These are phyloP conservation scores for Ascochyta pisi DNA, from an alignment of 2,329 filamentous ascomycete genomes.

Conservation along the genomic window DNA sequence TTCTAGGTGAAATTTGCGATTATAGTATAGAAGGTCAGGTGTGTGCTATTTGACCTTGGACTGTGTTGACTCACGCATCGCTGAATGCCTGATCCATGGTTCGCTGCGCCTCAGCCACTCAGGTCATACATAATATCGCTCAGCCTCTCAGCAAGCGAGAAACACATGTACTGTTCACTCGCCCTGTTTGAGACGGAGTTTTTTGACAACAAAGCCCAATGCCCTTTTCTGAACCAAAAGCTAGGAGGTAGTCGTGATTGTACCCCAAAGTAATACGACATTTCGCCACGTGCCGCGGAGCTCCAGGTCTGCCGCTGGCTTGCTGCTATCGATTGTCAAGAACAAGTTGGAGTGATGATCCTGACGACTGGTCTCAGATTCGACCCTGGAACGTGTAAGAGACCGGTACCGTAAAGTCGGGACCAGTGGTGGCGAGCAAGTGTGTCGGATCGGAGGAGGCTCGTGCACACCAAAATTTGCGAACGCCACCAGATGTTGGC, in stretches of 20 bases:
- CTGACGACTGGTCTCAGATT: neutral
- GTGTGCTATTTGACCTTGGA: neutral
- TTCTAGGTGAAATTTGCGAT: neutral
- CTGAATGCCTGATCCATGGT: neutral
- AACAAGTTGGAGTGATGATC: neutral
- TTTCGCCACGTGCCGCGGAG: neutral
- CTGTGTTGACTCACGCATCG: slow-evolving; percentile 3
- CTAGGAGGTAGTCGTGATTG: neutral
- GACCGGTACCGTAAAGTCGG: neutral
- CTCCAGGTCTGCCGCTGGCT: neutral
- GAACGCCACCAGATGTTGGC: neutral
- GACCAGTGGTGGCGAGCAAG: neutral
- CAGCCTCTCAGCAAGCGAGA: neutral
- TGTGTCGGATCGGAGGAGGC: neutral
- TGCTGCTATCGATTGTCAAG: neutral
- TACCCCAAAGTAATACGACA: neutral
- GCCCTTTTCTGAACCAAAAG: neutral
- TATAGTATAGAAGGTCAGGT: neutral
- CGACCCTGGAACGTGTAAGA: neutral
- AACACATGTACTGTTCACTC: neutral
- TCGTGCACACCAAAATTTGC: neutral
- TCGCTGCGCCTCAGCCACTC: slow-evolving; percentile 1
- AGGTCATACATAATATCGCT: no score
- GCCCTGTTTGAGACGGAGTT: neutral
- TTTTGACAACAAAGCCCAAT: neutral